Conservation (phyloP, 2,329 filamentous ascomycete genomes). For the Beauveria sp. region DNA sequence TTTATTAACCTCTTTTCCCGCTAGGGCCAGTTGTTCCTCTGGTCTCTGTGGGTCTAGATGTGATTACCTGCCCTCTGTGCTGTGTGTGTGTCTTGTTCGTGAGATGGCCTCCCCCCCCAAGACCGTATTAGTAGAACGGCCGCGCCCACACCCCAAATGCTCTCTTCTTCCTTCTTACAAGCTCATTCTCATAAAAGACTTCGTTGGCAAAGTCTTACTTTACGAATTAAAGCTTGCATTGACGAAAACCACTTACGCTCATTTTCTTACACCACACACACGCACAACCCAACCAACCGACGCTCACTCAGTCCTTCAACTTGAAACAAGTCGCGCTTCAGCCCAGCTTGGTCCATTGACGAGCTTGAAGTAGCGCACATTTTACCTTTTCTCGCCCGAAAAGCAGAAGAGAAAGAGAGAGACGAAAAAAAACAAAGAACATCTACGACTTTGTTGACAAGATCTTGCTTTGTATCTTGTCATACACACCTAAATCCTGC, state of each 20-base stretch:
- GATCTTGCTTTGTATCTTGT: background rate
- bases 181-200: too few relatives aligned
- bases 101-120: slow-evolving; percentile 2
- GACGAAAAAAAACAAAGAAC: too few relatives aligned
- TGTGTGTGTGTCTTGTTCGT: background rate
- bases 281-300: background rate
- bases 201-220: slow-evolving; percentile 48
- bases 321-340: slow-evolving; percentile 7
- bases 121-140: background rate
- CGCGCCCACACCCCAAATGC: background rate
- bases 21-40: background rate
- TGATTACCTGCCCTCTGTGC: background rate
- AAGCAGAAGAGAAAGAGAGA: too few relatives aligned
- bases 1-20: background rate
- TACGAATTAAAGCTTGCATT: slow-evolving; percentile 21
- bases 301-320: background rate
- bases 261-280: too few relatives aligned
- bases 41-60: background rate
- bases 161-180: slow-evolving; percentile 4
- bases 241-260: slow-evolving; percentile 12
- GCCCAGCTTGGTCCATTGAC: background rate
- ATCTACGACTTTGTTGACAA: too few relatives aligned
- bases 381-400: too few relatives aligned
- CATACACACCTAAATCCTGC: background rate
- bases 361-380: background rate